Percentiles rank a stretch among this genome's conserved stretches.
Conservation (phyloP, 108 stramenopile species). For the Pseudonitzschia multistriata region DNA sequence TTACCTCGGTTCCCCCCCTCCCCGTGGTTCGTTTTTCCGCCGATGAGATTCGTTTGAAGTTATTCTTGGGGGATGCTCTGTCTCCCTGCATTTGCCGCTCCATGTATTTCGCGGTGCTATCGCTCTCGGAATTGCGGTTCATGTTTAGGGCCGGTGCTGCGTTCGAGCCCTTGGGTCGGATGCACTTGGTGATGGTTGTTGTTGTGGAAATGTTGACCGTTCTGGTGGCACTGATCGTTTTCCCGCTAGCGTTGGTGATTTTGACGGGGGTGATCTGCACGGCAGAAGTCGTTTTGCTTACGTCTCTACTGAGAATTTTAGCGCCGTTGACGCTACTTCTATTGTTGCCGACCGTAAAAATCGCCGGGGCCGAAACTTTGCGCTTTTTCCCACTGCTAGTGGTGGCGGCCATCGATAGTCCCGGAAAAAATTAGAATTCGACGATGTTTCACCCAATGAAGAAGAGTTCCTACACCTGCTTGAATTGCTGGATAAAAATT, state of each 20-base stretch:
- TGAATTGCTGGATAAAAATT: too few species aligned
- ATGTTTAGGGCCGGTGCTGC: background rate
- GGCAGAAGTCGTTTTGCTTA: background rate
- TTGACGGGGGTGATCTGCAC: too few species aligned
- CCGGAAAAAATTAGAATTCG: too few species aligned
- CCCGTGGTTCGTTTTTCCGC: conserved; percentile 8
- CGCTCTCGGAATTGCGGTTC: background rate
- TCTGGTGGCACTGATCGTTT: too few species aligned
- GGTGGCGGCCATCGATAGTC: background rate
- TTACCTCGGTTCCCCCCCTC: conserved; percentile 20
- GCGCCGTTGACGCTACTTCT: background rate
- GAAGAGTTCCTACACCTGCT: too few species aligned
- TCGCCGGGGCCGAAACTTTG: conserved; percentile 9
- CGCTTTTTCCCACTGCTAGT: conserved; percentile 15
- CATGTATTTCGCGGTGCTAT: background rate
- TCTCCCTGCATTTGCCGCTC: background rate
- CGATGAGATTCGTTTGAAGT: conserved; percentile 6
- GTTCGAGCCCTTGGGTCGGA: background rate
- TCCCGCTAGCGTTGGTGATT: background rate
- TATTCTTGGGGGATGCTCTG: background rate
- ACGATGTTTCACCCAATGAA: too few species aligned
- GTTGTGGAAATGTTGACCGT: conserved; percentile 1
- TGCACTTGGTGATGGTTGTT: background rate
- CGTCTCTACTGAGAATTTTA: background rate
- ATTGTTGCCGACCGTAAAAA: background rate